Conservation (phyloP, 495 filamentous ascomycete species). For the Hypoxylon rickii region DNA sequence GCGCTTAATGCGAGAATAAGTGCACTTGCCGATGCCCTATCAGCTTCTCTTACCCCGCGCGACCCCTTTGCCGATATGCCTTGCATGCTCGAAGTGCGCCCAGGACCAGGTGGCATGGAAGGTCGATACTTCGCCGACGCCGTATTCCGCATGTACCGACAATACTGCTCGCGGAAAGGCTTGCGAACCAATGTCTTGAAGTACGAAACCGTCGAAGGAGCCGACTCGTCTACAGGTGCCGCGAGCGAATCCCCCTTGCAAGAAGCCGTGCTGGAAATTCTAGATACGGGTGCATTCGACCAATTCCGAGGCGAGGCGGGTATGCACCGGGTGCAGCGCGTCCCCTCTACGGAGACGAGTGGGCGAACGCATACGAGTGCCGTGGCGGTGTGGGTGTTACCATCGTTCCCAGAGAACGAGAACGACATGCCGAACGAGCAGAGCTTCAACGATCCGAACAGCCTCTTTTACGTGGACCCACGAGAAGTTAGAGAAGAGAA, state of each 20-base stretch:
- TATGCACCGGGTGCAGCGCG: conserved; percentile 91
- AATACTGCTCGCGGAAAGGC: conserved; percentile 67
- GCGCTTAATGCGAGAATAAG: conserved; percentile 63
- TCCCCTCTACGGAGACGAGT: conserved; percentile 86
- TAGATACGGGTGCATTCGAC: conserved; percentile 75
- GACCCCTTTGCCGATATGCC: conserved; percentile 95
- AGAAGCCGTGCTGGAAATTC: conserved; percentile 89
- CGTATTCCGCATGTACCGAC: conserved; percentile 85
- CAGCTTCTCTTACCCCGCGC: conserved; percentile 75
- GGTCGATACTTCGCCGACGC: conserved; percentile 87
- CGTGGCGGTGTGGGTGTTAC: conserved; percentile 87
- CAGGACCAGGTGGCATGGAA: conserved; percentile 91
- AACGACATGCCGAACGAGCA: conserved; percentile 55
- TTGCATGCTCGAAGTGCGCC: conserved; percentile 88
- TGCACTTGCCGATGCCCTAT: conserved; percentile 65
- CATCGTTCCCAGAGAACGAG: conserved; percentile 70
- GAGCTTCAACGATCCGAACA: conserved; percentile 79
- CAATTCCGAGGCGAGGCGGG: conserved; percentile 83
- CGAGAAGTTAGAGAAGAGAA: conserved; percentile 84
- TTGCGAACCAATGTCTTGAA: conserved; percentile 54
- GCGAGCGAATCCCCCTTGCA: conserved; percentile 64
- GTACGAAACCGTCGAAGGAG: conserved; percentile 58
- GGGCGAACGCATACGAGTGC: conserved; percentile 93
- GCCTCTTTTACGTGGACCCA: conserved; percentile 87
- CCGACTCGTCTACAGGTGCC: conserved; percentile 61